Evolutionary conservation across 192 early-diverging fungal genomes (phyloP).

Genomic region (Jimgerdemannia flammicorona): DNA sequence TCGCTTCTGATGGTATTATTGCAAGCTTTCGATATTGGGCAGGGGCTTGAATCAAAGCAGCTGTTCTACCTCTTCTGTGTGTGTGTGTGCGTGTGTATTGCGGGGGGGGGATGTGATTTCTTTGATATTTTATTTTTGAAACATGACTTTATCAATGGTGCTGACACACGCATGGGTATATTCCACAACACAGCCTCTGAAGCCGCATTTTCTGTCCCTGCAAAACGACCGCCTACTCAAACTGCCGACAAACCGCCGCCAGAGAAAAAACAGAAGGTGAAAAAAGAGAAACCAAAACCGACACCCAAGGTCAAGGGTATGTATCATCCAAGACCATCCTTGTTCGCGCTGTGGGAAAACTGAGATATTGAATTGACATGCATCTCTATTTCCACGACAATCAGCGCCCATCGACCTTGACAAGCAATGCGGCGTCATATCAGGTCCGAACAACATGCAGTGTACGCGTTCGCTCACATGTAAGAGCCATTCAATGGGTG

Average conservation of each 20-base stretch:
- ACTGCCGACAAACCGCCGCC: constrained; percentile 44
- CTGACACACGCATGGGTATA: background rate
- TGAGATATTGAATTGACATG: background rate
- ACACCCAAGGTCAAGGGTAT: constrained; percentile 47
- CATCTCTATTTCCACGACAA: constrained; percentile 1
- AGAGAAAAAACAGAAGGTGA: constrained; percentile 52
- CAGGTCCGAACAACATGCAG: constrained; percentile 46
- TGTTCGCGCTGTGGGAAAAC: too few relatives aligned
- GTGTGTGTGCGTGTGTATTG: too few relatives aligned
- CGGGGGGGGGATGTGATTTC: too few relatives aligned
- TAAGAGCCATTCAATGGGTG: constrained; percentile 90
- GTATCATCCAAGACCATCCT: too few relatives aligned
- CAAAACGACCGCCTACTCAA: constrained; percentile 32
- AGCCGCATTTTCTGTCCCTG: constrained; percentile 13
- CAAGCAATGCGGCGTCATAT: constrained; percentile 84
- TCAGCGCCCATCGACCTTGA: constrained; percentile 80
- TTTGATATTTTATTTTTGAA: too few relatives aligned
- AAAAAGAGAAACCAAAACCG: constrained; percentile 45
- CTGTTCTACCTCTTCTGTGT: too few relatives aligned
- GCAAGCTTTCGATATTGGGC: constrained; percentile 7
- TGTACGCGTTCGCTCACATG: constrained; percentile 92
- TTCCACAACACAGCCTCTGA: constrained; percentile 10
- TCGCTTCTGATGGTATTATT: constrained; percentile 17
- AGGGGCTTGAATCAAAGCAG: background rate
- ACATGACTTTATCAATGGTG: too few relatives aligned